These are phyloP conservation scores for Talaromyces nanjingensis DNA, from an alignment of 495 filamentous ascomycete species.

Conservation along the genomic window DNA sequence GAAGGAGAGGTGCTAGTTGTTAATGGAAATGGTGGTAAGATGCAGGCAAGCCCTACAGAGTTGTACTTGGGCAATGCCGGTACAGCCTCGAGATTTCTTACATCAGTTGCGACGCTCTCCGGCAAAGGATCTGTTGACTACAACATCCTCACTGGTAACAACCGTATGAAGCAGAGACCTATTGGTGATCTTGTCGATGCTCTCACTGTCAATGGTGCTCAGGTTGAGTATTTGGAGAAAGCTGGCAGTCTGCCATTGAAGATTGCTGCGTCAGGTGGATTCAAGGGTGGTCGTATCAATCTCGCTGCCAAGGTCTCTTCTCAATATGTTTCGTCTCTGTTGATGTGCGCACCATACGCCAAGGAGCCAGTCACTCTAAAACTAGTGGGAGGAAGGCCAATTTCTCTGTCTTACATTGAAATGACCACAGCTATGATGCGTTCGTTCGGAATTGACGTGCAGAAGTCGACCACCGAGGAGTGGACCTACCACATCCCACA, in stretches of 20 bases:
- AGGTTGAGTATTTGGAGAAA: constrained; percentile 75
- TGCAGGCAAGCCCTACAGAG: constrained; percentile 66
- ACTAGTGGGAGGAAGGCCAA: constrained; percentile 88
- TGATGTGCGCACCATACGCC: constrained; percentile 97
- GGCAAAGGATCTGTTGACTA: constrained; percentile 52
- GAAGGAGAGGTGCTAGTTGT: constrained; percentile 86
- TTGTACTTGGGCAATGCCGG: constrained; percentile 96
- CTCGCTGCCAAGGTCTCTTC: constrained; percentile 92
- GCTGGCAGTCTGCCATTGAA: constrained; percentile 72
- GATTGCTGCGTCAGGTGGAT: constrained; percentile 74
- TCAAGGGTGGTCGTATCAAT: constrained; percentile 86
- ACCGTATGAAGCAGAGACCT: constrained; percentile 91
- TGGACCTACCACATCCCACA: constrained; percentile 94
- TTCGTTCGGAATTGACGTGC: constrained; percentile 78
- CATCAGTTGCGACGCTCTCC: constrained; percentile 83
- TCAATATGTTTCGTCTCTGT: constrained; percentile 91
- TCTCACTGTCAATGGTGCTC: constrained; percentile 73
- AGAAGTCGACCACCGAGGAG: constrained; percentile 62
- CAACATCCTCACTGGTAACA: constrained; percentile 86
- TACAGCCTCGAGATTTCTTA: constrained; percentile 92
- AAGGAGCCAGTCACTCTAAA: constrained; percentile 86
- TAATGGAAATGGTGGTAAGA: constrained; percentile 77
- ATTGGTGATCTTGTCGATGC: constrained; percentile 94
- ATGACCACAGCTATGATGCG: constrained; percentile 99
- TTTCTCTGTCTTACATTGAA: constrained; percentile 95